Evolutionary conservation across 148 eudicot genomes (phyloP).

Genomic region (Rhododendron simsii): DNA sequence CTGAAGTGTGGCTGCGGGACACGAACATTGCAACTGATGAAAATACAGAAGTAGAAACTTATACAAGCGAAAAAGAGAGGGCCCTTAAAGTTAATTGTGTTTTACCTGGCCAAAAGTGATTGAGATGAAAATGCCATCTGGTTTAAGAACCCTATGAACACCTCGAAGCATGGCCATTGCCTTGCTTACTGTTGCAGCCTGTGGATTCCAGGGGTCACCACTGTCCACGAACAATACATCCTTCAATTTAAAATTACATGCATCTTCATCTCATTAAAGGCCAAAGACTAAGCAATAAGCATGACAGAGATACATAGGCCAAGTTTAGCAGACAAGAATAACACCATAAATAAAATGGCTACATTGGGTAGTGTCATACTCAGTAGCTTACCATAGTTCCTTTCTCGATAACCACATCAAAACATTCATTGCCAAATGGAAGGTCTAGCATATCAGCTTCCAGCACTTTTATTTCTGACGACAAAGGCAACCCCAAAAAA

Average conservation of each 20-base stretch:
- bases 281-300: slow-evolving; percentile 9
- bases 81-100: neutral
- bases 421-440: slow-evolving; percentile 65
- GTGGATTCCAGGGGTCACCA: slow-evolving; percentile 98
- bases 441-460: slow-evolving; percentile 94
- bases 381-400: slow-evolving; percentile 81
- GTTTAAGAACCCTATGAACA: slow-evolving; percentile 85
- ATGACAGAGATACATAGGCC: neutral
- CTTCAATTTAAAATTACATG: slow-evolving; percentile 51
- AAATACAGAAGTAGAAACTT: neutral
- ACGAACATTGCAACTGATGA: slow-evolving; percentile 2
- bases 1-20: slow-evolving; percentile 83
- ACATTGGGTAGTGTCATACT: neutral
- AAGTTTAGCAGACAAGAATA: neutral
- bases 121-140: slow-evolving; percentile 79
- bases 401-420: slow-evolving; percentile 94
- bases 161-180: slow-evolving; percentile 87
- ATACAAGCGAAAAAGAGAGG: neutral
- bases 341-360: neutral
- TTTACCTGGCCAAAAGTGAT: slow-evolving; percentile 94
- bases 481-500: neutral
- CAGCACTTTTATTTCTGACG: slow-evolving; percentile 67
- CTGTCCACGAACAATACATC: slow-evolving; percentile 98
- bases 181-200: slow-evolving; percentile 54
- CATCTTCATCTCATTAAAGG: slow-evolving; percentile 23